Evolutionary conservation across 202 grass and related monocot species (phyloP), one percentile per base, ranked within the genome.

Genomic region (Digitaria exilis): DNA sequence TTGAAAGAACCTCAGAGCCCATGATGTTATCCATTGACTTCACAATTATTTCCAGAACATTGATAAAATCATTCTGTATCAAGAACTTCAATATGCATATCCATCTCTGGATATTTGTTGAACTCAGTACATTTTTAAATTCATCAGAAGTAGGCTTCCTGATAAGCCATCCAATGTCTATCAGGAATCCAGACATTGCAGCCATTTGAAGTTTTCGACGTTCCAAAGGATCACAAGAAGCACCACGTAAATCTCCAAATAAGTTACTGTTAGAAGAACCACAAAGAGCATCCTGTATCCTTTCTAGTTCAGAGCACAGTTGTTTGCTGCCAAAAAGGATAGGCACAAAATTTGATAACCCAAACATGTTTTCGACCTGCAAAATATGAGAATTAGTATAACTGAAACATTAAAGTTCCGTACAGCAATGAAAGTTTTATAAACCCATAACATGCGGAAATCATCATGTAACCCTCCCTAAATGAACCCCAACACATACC

Each of bases 291-390:
- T 86, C 87, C 16, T 96, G 89, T 68, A 99, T 88, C 81, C 75
- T 87, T 16, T 88, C 81, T 92, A 99, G 67, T 71, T 99, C 93
- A 54, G 83, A 89, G 76, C 96, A 99, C 41, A 94, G 59, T 48
- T 99, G 51, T 80, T 90, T 94, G 71, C 75, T 99, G 63, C 93
- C 91, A 48, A 99, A 83, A 84, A 99, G 65, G 24, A 99, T 73
- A 81, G 96, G 93, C 46, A 99, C 86, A 86, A 96, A 99, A 81
- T 99, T 99, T 80, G 96, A 99, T 88, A 99, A 80, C 59, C 96
- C 96, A 79, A 81, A 90, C 25, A 90, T 73, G 64, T 99, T 99
- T 78, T 99, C 96, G 4, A 99, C 93, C 96, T 99, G 84, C 61
- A 88, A 87, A 82, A 77, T 39, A 39, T 39, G 4, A 74, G 42